Evolutionary conservation across 805 yeast species (phyloP).

Genomic region (Suhomyces faveliae): DNA sequence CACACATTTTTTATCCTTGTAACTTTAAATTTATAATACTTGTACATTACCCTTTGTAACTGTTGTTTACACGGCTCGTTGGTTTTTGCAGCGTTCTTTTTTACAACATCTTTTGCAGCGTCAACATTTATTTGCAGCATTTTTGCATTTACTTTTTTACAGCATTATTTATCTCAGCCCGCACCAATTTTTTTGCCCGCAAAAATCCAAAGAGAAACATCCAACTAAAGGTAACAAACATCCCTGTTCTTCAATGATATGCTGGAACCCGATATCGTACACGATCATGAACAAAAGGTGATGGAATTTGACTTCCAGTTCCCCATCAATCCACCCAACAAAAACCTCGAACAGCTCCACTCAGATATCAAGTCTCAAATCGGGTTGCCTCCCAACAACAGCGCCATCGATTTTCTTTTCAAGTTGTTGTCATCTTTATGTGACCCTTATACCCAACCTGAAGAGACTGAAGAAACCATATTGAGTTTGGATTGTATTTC

Average conservation of each 20-base stretch:
- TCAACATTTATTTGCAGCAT: no score
- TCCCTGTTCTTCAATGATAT: neutral
- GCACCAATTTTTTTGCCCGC: neutral
- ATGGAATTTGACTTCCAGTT: conserved; percentile 8
- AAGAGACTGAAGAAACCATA: conserved; percentile 51
- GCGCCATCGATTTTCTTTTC: conserved; percentile 7
- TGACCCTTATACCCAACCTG: conserved; percentile 73
- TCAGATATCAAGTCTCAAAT: conserved; percentile 1
- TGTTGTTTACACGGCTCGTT: no score
- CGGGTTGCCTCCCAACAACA: conserved; percentile 3
- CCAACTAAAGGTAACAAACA: no score
- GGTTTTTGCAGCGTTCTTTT: no score
- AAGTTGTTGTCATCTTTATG: conserved; percentile 21
- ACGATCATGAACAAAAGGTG: conserved; percentile 2
- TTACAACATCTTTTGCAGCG: no score
- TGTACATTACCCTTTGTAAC: no score
- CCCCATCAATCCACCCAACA: conserved; percentile 1
- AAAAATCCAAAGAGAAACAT: no score
- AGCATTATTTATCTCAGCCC: no score
- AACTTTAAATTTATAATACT: no score
- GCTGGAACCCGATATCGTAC: conserved; percentile 5
- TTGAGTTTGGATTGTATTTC: conserved; percentile 58
- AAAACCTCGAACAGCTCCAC: conserved; percentile 7
- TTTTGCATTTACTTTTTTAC: no score
- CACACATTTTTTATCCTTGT: no score